Conservation (phyloP, 1,284 basidiomycete genomes). For the Melampsora americana region DNA sequence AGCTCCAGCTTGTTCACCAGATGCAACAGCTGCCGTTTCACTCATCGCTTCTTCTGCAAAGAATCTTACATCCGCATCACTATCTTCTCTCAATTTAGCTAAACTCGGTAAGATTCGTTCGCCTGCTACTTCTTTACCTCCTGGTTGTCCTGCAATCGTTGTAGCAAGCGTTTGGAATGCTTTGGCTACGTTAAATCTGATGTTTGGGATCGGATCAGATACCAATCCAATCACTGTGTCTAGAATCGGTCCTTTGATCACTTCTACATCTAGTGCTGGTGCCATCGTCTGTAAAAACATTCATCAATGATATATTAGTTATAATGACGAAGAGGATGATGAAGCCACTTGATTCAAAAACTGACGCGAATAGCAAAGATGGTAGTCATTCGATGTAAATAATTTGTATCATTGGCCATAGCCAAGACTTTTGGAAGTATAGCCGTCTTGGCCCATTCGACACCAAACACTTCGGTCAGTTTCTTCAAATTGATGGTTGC, state of each 20-base stretch:
- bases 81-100: conserved; percentile 82
- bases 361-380: conserved; percentile 95
- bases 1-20: conserved; percentile 44
- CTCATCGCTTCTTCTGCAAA: conserved; percentile 57
- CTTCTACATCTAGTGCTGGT: conserved; percentile 81
- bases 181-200: conserved; percentile 98
- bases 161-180: conserved; percentile 74
- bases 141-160: conserved; percentile 65
- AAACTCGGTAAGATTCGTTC: conserved; percentile 75
- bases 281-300: conserved; percentile 72
- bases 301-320: conserved; percentile 43
- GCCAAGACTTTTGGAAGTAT: conserved; percentile 97
- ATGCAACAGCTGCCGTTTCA: conserved; percentile 45
- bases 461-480: conserved; percentile 96
- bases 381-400: conserved; percentile 97
- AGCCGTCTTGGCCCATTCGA: conserved; percentile 90
- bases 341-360: conserved; percentile 48
- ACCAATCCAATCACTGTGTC: conserved; percentile 80
- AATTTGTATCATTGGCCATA: conserved; percentile 96
- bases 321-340: conserved; percentile 20
- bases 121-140: conserved; percentile 71
- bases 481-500: conserved; percentile 97
- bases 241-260: conserved; percentile 80
- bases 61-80: conserved; percentile 90
- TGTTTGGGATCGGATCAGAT: conserved; percentile 93